Conservation (phyloP, 345 rosid genomes). For the Toxicodendron radicans region DNA sequence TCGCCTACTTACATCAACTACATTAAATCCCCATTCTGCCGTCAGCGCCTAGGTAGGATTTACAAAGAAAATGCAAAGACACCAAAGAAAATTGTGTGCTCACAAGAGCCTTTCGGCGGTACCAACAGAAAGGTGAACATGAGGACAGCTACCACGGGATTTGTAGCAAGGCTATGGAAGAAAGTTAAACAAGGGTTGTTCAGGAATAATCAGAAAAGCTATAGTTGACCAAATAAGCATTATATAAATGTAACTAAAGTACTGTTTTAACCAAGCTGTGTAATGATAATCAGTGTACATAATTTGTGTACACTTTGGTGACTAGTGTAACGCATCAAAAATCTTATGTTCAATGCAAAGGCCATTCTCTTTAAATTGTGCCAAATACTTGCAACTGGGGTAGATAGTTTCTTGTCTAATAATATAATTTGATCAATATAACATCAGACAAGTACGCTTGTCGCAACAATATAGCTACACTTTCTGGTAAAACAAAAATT, state of each 20-base stretch:
- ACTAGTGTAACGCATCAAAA: not conserved
- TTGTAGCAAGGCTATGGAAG: constrained; percentile 43
- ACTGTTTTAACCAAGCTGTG: not conserved
- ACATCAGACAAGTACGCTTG: not conserved
- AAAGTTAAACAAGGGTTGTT: constrained; percentile 36
- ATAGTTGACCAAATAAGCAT: not conserved
- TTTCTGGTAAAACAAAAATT: too few species aligned
- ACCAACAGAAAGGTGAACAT: constrained; percentile 6
- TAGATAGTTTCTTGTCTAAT: not conserved
- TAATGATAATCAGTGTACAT: not conserved
- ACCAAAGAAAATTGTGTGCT: constrained; percentile 21
- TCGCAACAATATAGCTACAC: not conserved
- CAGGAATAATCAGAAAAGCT: constrained; percentile 18
- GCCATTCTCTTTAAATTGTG: too few species aligned
- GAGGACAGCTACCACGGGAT: constrained; percentile 19
- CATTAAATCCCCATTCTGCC: constrained; percentile 30
- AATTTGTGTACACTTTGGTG: not conserved
- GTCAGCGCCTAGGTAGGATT: constrained; percentile 18
- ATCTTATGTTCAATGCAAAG: not conserved
- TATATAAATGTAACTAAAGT: not conserved
- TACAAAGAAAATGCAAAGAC: constrained; percentile 23
- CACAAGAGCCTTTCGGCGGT: not conserved
- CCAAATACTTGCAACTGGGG: not conserved
- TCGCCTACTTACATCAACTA: constrained; percentile 21
- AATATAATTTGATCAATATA: not conserved